Conservation (phyloP, 306 rosid genomes). For the Cucurbita maxima region DNA sequence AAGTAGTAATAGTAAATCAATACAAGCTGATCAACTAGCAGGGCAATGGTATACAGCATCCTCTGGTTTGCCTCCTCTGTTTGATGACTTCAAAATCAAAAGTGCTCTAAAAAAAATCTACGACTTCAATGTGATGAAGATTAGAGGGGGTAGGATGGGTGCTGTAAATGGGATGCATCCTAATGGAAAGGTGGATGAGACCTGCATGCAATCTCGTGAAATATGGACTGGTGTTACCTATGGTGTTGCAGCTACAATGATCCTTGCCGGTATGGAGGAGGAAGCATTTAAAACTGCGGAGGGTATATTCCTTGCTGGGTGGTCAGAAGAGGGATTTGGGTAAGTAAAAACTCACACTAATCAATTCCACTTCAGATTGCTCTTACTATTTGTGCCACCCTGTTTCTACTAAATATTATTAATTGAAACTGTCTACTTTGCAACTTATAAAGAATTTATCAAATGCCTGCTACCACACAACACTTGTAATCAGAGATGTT, state of each 20-base stretch:
- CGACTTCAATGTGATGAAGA: slow-evolving; percentile 88
- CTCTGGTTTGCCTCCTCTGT: slow-evolving; percentile 73
- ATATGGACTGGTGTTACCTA: slow-evolving; percentile 97
- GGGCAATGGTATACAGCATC: slow-evolving; percentile 99
- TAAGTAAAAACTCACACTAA: slow-evolving; percentile 19
- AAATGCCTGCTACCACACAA: not conserved
- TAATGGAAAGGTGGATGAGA: slow-evolving; percentile 78
- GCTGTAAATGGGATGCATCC: slow-evolving; percentile 99
- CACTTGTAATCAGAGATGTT: not conserved
- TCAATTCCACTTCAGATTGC: not conserved
- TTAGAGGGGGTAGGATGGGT: slow-evolving; percentile 90
- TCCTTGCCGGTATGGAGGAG: slow-evolving; percentile 86
- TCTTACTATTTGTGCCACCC: not conserved
- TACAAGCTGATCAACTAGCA: slow-evolving; percentile 93
- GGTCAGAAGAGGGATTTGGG: slow-evolving; percentile 99
- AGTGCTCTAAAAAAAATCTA: slow-evolving; percentile 68
- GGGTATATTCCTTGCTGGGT: slow-evolving; percentile 80
- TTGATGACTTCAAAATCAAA: slow-evolving; percentile 57
- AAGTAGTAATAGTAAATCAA: slow-evolving; percentile 79
- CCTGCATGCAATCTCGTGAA: slow-evolving; percentile 99
- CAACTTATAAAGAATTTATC: not conserved
- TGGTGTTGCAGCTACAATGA: slow-evolving; percentile 87
- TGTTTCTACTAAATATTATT: not conserved
- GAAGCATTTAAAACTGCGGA: slow-evolving; percentile 82
- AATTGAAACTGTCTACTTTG: not conserved